Base-by-base conservation (phyloP, 2,329 filamentous ascomycete species). In the Polychaeton citri region DNA sequence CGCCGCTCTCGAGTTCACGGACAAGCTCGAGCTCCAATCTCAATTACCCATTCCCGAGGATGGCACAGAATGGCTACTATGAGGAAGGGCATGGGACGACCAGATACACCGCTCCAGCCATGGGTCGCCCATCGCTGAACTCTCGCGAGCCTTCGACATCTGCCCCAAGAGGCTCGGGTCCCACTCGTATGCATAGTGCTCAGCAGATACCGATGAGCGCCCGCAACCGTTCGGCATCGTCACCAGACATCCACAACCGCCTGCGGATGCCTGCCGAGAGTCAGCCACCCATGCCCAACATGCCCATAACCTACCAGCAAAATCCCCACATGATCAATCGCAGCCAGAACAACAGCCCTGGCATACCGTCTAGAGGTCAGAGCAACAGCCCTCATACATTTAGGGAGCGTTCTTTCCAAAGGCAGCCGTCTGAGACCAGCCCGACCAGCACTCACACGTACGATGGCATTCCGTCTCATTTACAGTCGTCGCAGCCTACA, bases 201-300 rank as follows among this genome's bases (percentile, higher is more conserved):
- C 69, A 43, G 60, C 70, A 54, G 64, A 55, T 60, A 43, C 46
- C 52, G 46, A 36, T 51, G 52, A 38, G 58, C 50, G 58, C 78
- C 43, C 78, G 84, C 54, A 77, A 80, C 52, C 73, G 90, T 44
- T 94, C 87, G 24, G 92, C 92, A 52, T 96, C 88, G 62, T 95
- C 87, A 43, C 88, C 90, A 6, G 87, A 96, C 56, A 94, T 94
- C 48, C 84, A 92, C 45, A 78, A 72, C 36, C 69, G 69, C 33
- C 66, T 68, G 52, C 68, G 76, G 43, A 66, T 74, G 68, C 37
- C 65, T 65, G 52, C 67, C 73, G 64, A 68, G 44, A 72, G 73
- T 58, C 67, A 58, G 36, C 49, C 52, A 6, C 52, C 53, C 7
- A 47, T 56, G 5, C 53, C 53, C 4, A 49, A 53, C 20, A 47